Base-by-base conservation (phyloP, 306 rosid genomes). In the Trifolium subterraneum region DNA sequence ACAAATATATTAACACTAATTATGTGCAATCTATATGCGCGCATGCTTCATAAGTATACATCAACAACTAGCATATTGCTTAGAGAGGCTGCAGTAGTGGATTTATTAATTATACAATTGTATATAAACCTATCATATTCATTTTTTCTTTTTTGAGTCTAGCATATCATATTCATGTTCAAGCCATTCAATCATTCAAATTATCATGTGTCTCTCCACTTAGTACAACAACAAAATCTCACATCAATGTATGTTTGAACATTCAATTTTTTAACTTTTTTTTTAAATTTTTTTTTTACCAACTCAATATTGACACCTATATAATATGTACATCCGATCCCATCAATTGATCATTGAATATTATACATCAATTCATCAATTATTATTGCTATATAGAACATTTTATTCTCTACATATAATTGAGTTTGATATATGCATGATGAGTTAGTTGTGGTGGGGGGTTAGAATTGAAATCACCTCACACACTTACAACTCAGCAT, bases 151-250 rank as follows among this genome's bases (percentile, higher is more conserved):
- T 25, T 25, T 25, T 25, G 2, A 25, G 3, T 23, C 25, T 23
- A 23, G 29, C 19, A 29, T 60, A 58, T 60, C 20, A 60, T 60
- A 58, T 60, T 60, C 41, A 86, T 70, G 56, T 86, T 84, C 89
- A 79, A 83, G 68, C 78, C 81, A 14, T 69, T 27, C 77, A 80
- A 88, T 86, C 77, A 88, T 86, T 80, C 63, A 77, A 50, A 65
- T 41, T 70, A 87, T 85, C 80, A 85, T 64, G 85, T 86, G 73
- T 65, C 68, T 75, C 25, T 75, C 91, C 91, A 81, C 89, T 81
- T 69, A 0, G 81, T 65, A 73, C 76, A 75, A n/a, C n/a, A n/a
- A n/a, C n/a, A n/a, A n/a, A 79, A 67, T 83, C 85, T 73, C 48
- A 76, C 39, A 65, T 67, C 42, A 20, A 51, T 51, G 54, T 50